Conservation (phyloP, 768 basidiomycete species). For the Fomitopsis serialis region DNA sequence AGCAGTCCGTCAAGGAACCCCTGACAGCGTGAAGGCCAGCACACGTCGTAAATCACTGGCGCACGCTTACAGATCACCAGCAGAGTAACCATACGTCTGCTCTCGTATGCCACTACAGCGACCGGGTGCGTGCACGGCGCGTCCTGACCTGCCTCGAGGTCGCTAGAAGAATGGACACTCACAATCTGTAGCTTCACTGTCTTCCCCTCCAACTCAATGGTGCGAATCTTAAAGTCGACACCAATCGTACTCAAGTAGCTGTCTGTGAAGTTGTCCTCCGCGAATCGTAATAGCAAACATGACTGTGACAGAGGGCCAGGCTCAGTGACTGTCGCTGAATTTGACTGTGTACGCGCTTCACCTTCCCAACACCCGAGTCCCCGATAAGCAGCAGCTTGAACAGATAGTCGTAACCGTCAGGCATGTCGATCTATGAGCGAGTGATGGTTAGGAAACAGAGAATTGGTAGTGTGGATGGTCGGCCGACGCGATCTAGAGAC, state of each 20-base stretch:
- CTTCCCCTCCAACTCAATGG: slow-evolving; percentile 98
- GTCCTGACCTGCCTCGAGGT: background rate
- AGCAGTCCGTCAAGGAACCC: background rate
- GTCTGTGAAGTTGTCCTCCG: slow-evolving; percentile 96
- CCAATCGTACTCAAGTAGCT: slow-evolving; percentile 98
- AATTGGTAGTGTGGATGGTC: too few species aligned
- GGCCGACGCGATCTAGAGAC: too few species aligned
- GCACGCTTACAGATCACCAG: too few species aligned
- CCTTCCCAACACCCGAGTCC: slow-evolving; percentile 94
- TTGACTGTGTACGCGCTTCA: slow-evolving; percentile 20
- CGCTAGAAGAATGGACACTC: slow-evolving; percentile 28
- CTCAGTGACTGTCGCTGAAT: slow-evolving; percentile 4
- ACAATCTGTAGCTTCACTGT: slow-evolving; percentile 98
- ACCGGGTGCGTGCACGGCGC: too few species aligned
- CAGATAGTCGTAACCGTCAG: slow-evolving; percentile 71
- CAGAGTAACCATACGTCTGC: too few species aligned
- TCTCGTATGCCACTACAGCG: too few species aligned
- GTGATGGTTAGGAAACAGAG: background rate
- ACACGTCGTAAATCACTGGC: too few species aligned
- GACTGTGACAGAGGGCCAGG: slow-evolving; percentile 48
- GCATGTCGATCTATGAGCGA: background rate
- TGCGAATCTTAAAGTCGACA: slow-evolving; percentile 98
- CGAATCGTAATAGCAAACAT: slow-evolving; percentile 85
- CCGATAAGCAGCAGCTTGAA: slow-evolving; percentile 95
- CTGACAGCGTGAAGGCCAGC: too few species aligned